Base-by-base conservation (phyloP, 2,329 filamentous ascomycete genomes). In the Pseudogymnoascus sp. region DNA sequence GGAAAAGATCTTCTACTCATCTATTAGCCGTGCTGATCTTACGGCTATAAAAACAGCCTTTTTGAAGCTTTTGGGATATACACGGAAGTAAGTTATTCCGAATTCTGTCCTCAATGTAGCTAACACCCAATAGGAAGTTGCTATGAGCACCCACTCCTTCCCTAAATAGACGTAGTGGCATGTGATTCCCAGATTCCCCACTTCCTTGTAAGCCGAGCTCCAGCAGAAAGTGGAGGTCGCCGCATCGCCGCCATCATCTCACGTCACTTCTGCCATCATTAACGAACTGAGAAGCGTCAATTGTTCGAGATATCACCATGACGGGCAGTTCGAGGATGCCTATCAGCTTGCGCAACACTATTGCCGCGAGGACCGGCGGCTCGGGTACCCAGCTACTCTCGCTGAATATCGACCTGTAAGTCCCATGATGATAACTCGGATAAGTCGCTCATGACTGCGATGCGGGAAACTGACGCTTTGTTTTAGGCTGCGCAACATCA, bases 401-500 rank as follows among this genome's bases (percentile, higher is more conserved):
- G 39, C 69, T 89, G 63, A 89, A 86, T 69, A 70, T 90, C 59
- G 85, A 89, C 66, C 70, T 89, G 86, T 89, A 76, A 76, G 84
- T 77, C 58, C 59, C 58, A 59, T 56, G 58, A 30, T 55, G 55
- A 38, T 38, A 28, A 38, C 55, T 35, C 30, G 30, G 55, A 38
- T 38, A 28, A 38, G 30, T 35, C 30, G 30, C 56, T 60, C 48
- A 55, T 59, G 48, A 3, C 26, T 34, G 7, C 21, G 33, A 26
- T 26, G 15, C 21, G 7, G 10, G 10, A 10, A 18, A 38, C 33
- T 57, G 33, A 35, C 30, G 30, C 18, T 18, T 37, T 57, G 2
- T 9, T n/a, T 39, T 65, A 92, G 90, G 62, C 70, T 96, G 63
- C 89, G 90, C 59, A 95, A 96, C 71, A 78, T 96, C 62, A 78